Evolutionary conservation across 148 eudicot genomes (phyloP).

Genomic region (Spergularia bocconei): DNA sequence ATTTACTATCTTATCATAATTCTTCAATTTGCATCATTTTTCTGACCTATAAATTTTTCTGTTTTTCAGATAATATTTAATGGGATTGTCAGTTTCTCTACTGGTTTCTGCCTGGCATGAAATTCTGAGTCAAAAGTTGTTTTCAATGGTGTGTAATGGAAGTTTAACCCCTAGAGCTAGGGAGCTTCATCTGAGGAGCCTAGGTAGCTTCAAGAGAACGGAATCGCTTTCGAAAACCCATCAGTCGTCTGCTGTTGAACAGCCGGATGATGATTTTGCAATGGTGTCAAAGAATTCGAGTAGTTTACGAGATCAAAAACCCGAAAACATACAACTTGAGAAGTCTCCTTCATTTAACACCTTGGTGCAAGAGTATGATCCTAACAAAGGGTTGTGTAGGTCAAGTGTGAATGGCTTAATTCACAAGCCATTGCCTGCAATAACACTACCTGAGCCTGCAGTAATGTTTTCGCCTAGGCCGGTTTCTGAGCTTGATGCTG

Average conservation of each 20-base stretch:
- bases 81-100: slow-evolving; percentile 55
- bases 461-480: slow-evolving; percentile 69
- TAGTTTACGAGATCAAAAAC: slow-evolving; percentile 42
- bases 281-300: slow-evolving; percentile 31
- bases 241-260: slow-evolving; percentile 14
- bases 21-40: background rate
- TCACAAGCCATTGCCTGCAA: slow-evolving; percentile 42
- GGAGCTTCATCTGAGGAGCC: slow-evolving; percentile 26
- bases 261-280: background rate
- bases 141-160: slow-evolving; percentile 23
- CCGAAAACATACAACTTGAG: slow-evolving; percentile 47
- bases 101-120: slow-evolving; percentile 60
- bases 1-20: background rate
- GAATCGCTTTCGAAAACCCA: slow-evolving; percentile 32
- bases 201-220: slow-evolving; percentile 23
- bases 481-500: slow-evolving; percentile 80
- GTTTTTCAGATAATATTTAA: background rate
- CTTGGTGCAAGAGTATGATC: slow-evolving; percentile 36
- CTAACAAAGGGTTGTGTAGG: slow-evolving; percentile 22
- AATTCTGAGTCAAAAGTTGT: slow-evolving; percentile 38
- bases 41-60: background rate
- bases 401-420: slow-evolving; percentile 34
- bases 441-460: slow-evolving; percentile 67
- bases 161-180: slow-evolving; percentile 21
- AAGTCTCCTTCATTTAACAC: slow-evolving; percentile 59